Percentiles rank a stretch among this genome's conserved stretches.
Evolutionary conservation across 495 filamentous ascomycete species (phyloP).

Genomic region (Letharia columbiana): DNA sequence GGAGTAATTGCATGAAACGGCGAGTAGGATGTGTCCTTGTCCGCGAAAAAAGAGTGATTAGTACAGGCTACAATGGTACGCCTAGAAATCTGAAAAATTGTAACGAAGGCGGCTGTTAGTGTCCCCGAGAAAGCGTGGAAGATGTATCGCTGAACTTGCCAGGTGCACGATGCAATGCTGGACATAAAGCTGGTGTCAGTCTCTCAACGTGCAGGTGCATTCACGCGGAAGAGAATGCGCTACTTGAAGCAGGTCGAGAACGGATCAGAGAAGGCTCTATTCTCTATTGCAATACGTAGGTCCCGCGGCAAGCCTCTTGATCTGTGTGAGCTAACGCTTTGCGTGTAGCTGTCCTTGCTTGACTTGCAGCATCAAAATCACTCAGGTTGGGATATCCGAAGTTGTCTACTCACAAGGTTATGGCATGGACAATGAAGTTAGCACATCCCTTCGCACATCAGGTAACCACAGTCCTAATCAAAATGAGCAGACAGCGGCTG

Average conservation of each 20-base stretch:
- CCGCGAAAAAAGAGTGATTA: conserved; percentile 76
- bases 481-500: conserved; percentile 52
- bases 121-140: neutral
- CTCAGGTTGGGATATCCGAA: conserved; percentile 88
- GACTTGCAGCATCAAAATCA: conserved; percentile 98
- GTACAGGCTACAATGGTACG: conserved; percentile 97
- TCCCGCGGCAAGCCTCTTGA: neutral
- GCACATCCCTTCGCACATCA: conserved; percentile 9
- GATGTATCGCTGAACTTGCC: conserved; percentile 4
- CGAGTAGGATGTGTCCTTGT: conserved; percentile 94
- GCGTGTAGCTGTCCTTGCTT: conserved; percentile 70
- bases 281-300: conserved; percentile 84
- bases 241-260: conserved; percentile 89
- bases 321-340: neutral
- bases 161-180: conserved; percentile 73
- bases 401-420: conserved; percentile 92
- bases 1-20: conserved; percentile 97
- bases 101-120: conserved; percentile 80
- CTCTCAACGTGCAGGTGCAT: conserved; percentile 86
- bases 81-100: conserved; percentile 81
- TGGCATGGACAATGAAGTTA: conserved; percentile 71
- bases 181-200: conserved; percentile 56
- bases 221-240: conserved; percentile 93
- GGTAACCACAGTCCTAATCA: neutral
- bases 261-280: conserved; percentile 69